These are phyloP conservation scores for Pseudogymnoascus sp. DNA, from an alignment of 2,329 filamentous ascomycete species.

Conservation along the genomic window DNA sequence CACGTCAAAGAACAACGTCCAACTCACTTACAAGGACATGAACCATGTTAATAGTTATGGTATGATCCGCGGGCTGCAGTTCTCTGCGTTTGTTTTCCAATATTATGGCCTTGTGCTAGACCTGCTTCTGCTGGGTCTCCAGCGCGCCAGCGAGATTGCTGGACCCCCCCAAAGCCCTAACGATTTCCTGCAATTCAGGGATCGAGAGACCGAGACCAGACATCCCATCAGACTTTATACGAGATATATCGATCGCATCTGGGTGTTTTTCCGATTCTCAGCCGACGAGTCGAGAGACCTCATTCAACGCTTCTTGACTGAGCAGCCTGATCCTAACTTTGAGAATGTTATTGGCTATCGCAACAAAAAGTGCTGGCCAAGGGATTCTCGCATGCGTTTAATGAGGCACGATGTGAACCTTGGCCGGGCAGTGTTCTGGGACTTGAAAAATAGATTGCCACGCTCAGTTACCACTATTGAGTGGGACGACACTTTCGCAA, in stretches of 20 bases:
- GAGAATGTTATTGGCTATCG: constrained; percentile 98
- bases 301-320: constrained; percentile 94
- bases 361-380: constrained; percentile 99
- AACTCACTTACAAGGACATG: constrained; percentile 99
- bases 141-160: constrained; percentile 96
- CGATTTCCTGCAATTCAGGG: constrained; percentile 94
- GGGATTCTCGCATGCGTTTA: constrained; percentile 92
- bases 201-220: constrained; percentile 81
- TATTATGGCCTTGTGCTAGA: constrained; percentile 96
- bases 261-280: constrained; percentile 91
- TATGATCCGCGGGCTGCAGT: constrained; percentile 95
- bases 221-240: constrained; percentile 98
- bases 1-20: constrained; percentile 98
- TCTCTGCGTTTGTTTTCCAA: constrained; percentile 98
- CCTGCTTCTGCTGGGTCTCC: constrained; percentile 80
- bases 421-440: constrained; percentile 96
- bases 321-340: constrained; percentile 97
- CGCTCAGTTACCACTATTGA: constrained; percentile 95
- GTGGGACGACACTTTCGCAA: constrained; percentile 98
- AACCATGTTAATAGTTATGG: constrained; percentile 98
- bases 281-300: constrained; percentile 92
- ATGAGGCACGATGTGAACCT: constrained; percentile 99
- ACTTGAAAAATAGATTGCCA: constrained; percentile 92
- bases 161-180: constrained; percentile 90
- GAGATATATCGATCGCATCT: constrained; percentile 95